Percentiles rank a stretch among this genome's conserved stretches.
These are phyloP conservation scores for Meyerozyma carpophila DNA, from an alignment of 1,139 yeast genomes.

Conservation along the genomic window DNA sequence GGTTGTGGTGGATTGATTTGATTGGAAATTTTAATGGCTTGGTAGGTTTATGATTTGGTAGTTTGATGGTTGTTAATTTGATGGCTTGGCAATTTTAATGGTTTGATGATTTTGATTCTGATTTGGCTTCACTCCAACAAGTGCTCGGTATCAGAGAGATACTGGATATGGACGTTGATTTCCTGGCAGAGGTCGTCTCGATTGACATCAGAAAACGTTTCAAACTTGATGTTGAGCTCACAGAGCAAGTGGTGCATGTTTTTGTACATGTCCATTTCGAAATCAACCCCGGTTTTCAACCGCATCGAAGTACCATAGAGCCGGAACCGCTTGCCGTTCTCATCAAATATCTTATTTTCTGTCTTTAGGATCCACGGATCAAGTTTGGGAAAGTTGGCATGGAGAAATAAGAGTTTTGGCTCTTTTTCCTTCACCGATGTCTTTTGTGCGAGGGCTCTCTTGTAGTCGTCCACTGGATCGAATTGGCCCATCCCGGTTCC, in stretches of 20 bases:
- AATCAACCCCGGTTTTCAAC: conserved; percentile 48
- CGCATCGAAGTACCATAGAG: conserved; percentile 52
- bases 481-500: conserved; percentile 75
- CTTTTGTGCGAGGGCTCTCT: conserved; percentile 8
- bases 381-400: conserved; percentile 61
- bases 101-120: not conserved
- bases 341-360: conserved; percentile 36
- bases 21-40: no score
- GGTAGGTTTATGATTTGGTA: no score
- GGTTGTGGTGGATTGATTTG: no score
- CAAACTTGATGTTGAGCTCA: conserved; percentile 42
- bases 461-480: conserved; percentile 58
- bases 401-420: conserved; percentile 52
- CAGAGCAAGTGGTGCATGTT: conserved; percentile 55
- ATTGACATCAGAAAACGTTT: conserved; percentile 41
- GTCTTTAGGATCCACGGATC: conserved; percentile 49
- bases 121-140: conserved; percentile 12
- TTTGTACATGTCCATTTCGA: conserved; percentile 58
- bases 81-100: no score
- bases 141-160: conserved; percentile 27
- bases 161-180: conserved; percentile 38
- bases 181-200: conserved; percentile 44
- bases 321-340: conserved; percentile 42
- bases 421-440: conserved; percentile 9
- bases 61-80: no score